Percentiles rank a stretch among this genome's conserved stretches.
These are phyloP conservation scores for Monotropa hypopitys DNA, from an alignment of 179 eudicot genomes.

Conservation along the genomic window DNA sequence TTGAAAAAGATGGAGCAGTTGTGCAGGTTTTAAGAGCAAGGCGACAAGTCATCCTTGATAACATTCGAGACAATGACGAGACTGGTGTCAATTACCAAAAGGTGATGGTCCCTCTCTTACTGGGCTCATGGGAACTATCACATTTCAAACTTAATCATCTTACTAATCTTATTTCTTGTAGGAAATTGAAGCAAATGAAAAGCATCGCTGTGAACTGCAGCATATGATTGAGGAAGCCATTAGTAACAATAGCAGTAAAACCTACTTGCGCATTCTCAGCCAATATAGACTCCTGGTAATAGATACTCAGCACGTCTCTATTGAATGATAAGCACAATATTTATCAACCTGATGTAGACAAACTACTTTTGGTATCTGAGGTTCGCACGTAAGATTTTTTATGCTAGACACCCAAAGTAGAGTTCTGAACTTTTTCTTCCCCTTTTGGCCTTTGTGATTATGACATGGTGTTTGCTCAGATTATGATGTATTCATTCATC, in stretches of 20 bases:
- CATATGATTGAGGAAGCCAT: conserved; percentile 68
- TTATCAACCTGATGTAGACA: not conserved
- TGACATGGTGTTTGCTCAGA: not conserved
- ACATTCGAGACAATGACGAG: conserved; percentile 76
- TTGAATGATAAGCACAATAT: not conserved
- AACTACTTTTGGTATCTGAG: not conserved
- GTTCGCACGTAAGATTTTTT: not conserved
- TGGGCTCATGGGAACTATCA: not conserved
- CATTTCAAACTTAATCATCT: not conserved
- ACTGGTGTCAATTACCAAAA: conserved; percentile 54
- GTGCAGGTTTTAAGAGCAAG: conserved; percentile 47
- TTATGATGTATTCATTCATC: not conserved
- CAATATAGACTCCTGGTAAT: conserved; percentile 76
- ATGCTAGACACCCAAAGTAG: not conserved
- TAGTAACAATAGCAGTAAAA: conserved; percentile 56
- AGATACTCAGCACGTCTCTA: not conserved
- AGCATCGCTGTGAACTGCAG: conserved; percentile 59
- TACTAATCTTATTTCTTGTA: conserved; percentile 13
- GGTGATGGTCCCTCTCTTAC: conserved; percentile 23
- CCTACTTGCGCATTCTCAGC: conserved; percentile 64
- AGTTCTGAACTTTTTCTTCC: not conserved
- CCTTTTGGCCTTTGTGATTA: not conserved
- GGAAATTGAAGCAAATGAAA: conserved; percentile 79
- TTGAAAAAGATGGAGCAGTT: conserved; percentile 51
- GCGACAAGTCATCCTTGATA: conserved; percentile 68